phyloP scores from a whole-genome alignment of 1,284 basidiomycete species.

The Schizopora paradoxa region DNA sequence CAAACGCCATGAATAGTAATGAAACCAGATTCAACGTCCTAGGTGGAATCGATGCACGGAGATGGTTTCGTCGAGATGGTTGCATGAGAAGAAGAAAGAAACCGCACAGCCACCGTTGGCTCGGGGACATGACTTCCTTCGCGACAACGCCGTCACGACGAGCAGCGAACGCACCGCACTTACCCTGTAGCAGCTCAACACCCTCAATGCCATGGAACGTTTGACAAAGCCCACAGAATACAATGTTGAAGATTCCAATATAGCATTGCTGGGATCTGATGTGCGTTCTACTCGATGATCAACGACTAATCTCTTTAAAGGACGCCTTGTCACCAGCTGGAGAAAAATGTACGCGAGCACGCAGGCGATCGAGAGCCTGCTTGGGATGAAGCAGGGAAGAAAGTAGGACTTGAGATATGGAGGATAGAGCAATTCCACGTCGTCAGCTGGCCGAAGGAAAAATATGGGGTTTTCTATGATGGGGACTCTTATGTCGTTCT shows the following conservation, averaged over 20 bases:
- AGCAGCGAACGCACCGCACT: too few relatives aligned
- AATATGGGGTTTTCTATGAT: slow-evolving; percentile 51
- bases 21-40: too few relatives aligned
- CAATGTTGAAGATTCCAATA: slow-evolving; percentile 57
- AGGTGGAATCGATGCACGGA: too few relatives aligned
- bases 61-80: too few relatives aligned
- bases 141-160: too few relatives aligned
- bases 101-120: too few relatives aligned
- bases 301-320: neutral
- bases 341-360: slow-evolving; percentile 50
- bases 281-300: slow-evolving; percentile 31
- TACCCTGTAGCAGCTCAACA: too few relatives aligned
- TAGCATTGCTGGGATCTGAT: slow-evolving; percentile 56
- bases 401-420: slow-evolving; percentile 49
- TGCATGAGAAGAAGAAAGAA: too few relatives aligned
- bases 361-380: slow-evolving; percentile 47
- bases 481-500: slow-evolving; percentile 64
- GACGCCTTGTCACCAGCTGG: slow-evolving; percentile 36
- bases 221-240: slow-evolving; percentile 44
- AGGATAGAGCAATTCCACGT: slow-evolving; percentile 53
- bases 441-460: slow-evolving; percentile 47
- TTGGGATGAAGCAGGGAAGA: slow-evolving; percentile 44
- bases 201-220: too few relatives aligned
- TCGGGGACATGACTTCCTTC: too few relatives aligned
- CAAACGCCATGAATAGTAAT: too few relatives aligned